Conservation (phyloP, 441 rosid genomes). For the Melianthus villosus region DNA sequence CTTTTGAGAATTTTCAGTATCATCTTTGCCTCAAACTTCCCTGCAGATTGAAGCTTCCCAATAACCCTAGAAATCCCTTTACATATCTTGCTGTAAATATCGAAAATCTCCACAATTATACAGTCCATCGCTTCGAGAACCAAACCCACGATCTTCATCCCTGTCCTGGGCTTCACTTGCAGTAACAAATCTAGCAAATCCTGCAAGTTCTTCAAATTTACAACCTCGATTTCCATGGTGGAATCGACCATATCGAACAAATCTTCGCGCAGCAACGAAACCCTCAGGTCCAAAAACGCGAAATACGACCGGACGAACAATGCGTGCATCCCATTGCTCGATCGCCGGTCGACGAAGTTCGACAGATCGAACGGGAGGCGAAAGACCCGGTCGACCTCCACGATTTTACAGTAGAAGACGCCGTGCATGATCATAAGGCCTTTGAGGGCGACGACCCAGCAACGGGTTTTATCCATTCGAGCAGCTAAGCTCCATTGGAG, state of each 20-base stretch:
- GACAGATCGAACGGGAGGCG: slow-evolving; percentile 13
- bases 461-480: slow-evolving; percentile 8
- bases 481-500: slow-evolving; percentile 4
- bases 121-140: slow-evolving; percentile 13
- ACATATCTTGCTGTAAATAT: slow-evolving; percentile 11
- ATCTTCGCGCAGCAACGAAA: neutral
- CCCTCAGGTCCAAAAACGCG: slow-evolving; percentile 10
- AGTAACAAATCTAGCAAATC: slow-evolving; percentile 9
- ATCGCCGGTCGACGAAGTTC: slow-evolving; percentile 6
- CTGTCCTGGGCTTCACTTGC: slow-evolving; percentile 9
- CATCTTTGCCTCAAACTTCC: too few species aligned
- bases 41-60: too few species aligned
- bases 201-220: slow-evolving; percentile 6
- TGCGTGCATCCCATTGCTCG: neutral
- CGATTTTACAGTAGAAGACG: slow-evolving; percentile 10
- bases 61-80: neutral
- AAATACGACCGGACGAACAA: slow-evolving; percentile 10
- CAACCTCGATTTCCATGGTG: neutral
- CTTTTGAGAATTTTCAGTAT: too few species aligned
- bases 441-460: slow-evolving; percentile 14
- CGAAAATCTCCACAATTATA: slow-evolving; percentile 11
- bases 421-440: slow-evolving; percentile 14
- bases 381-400: slow-evolving; percentile 2
- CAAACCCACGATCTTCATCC: slow-evolving; percentile 4
- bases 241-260: neutral